phyloP scores from a whole-genome alignment of 2,329 filamentous ascomycete genomes.

The Venturia carpophila region DNA sequence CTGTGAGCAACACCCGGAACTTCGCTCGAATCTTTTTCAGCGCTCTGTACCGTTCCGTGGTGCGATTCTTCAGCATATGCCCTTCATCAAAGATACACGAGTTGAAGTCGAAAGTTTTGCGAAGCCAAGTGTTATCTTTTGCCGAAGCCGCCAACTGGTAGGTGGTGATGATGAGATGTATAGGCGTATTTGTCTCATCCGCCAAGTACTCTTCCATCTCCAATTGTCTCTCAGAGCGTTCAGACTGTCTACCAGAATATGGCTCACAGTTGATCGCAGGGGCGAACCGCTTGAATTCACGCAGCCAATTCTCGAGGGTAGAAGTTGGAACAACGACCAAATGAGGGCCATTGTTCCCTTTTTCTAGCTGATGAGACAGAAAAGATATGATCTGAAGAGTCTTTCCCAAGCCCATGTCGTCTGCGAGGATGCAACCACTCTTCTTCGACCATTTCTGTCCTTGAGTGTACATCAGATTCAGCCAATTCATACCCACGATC shows the following conservation, averaged over 20 bases:
- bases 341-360: conserved; percentile 47
- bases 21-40: conserved; percentile 67
- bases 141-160: conserved; percentile 57
- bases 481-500: conserved; percentile 89
- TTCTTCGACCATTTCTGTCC: conserved; percentile 53
- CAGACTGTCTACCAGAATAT: conserved; percentile 63
- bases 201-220: conserved; percentile 56
- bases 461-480: conserved; percentile 55
- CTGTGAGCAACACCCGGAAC: conserved; percentile 82
- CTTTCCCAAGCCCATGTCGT: conserved; percentile 47
- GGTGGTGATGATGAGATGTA: conserved; percentile 65
- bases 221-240: conserved; percentile 60
- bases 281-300: conserved; percentile 83
- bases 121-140: conserved; percentile 56
- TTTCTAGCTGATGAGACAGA: conserved; percentile 71
- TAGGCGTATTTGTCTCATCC: conserved; percentile 28
- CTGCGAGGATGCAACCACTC: conserved; percentile 83
- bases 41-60: conserved; percentile 71
- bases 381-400: conserved; percentile 95
- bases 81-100: conserved; percentile 85
- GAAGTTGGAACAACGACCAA: conserved; percentile 87
- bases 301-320: conserved; percentile 91
- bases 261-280: conserved; percentile 63
- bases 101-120: conserved; percentile 32
- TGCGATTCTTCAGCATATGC: conserved; percentile 83